Evolutionary conservation across 805 yeast genomes (phyloP).

Genomic region (Wickerhamomyces ciferrii): DNA sequence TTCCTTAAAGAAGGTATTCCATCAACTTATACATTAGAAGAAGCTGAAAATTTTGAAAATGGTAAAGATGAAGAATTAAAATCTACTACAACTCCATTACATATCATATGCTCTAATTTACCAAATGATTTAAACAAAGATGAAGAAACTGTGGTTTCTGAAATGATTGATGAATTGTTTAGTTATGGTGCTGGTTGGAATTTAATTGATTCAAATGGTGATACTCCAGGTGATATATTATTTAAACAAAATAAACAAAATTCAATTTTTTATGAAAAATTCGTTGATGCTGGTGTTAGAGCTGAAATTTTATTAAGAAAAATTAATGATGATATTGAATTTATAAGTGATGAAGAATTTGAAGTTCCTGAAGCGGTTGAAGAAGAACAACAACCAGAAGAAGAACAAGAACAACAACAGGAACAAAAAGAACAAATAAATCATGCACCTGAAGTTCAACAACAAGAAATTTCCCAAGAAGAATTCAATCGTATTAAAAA

Average conservation of each 20-base stretch:
- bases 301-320: conserved; percentile 80
- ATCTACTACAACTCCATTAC: conserved; percentile 76
- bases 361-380: conserved; percentile 16
- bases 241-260: conserved; percentile 41
- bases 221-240: conserved; percentile 84
- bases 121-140: conserved; percentile 31
- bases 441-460: conserved; percentile 11
- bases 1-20: conserved; percentile 66
- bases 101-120: conserved; percentile 53
- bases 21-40: conserved; percentile 78
- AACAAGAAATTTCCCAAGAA: conserved; percentile 9
- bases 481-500: conserved; percentile 13
- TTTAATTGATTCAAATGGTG: conserved; percentile 60
- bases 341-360: conserved; percentile 31
- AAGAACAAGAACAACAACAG: conserved; percentile 13
- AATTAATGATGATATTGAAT: conserved; percentile 62
- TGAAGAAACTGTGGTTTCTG: conserved; percentile 40
- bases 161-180: conserved; percentile 61
- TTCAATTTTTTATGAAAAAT: conserved; percentile 37
- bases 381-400: conserved; percentile 14
- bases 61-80: conserved; percentile 30
- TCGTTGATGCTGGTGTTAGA: conserved; percentile 83
- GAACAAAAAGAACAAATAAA: conserved; percentile 9
- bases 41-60: conserved; percentile 53
- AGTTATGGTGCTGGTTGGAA: conserved; percentile 94